Base-by-base conservation (phyloP, 2,329 filamentous ascomycete species). In the Colletotrichum limetticola region DNA sequence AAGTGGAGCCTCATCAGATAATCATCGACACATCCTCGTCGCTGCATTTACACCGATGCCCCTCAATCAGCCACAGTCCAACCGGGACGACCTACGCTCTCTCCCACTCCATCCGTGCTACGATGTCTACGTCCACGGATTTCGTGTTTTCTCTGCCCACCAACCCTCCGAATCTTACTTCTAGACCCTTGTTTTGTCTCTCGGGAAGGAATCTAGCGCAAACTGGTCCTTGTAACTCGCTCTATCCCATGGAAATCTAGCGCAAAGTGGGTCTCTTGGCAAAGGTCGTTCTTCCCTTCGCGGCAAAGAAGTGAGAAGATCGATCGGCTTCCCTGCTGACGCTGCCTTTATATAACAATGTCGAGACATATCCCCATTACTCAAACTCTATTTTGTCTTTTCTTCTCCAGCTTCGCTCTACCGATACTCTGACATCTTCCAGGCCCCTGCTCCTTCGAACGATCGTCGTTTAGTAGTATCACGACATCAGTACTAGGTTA, bases 241-340 rank as follows among this genome's bases (percentile, higher is more conserved):
- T 57, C 63, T 12, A n/a, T 49, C n/a, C 57, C 65, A 61, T 55
- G 65, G 56, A 61, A 72, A 60, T 70, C 70, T 37, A 70, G 59
- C 70, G 32, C 70, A 72, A 52, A 58, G 65, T 68, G 58, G 19
- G 19, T 52, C 61, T n/a, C 26, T 52, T 28, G 22, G 26, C 53
- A 56, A 57, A 42, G 46, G n/a, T 16, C 30, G 5, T 30, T 32
- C 32, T 59, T 56, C 32, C 52, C 24, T 53, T 46, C 37, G 16
- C 35, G 32, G 55, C 53, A 37, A 26, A 37, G n/a, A 22, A 19
- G 37, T 5, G 16, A 35, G 66, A 57, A 57, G 58, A 57, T 55
- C 55, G n/a, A 26, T n/a, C 56, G 7, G 16, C 14, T 22, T 69
- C 69, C 66, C 49, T 69, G 66, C 58, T 53, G 37, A 24, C 52